Conservation (phyloP, 441 rosid species). For the Pelargonium cotyledonis region DNA sequence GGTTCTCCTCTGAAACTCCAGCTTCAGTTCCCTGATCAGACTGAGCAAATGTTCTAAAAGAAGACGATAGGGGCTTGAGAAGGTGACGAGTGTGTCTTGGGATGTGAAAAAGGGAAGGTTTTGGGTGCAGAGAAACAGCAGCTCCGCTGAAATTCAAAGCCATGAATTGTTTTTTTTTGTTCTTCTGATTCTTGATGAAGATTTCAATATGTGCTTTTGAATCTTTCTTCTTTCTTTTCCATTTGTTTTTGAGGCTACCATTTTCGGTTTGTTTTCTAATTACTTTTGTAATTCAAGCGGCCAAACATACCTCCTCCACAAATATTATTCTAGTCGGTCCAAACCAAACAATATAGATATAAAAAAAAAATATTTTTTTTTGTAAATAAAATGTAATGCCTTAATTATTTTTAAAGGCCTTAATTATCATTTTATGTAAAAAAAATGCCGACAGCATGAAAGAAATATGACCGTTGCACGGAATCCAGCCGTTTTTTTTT, state of each 20-base stretch:
- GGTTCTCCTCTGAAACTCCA: constrained; percentile 42
- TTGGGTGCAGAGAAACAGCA: constrained; percentile 34
- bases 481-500: constrained; percentile 30
- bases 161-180: constrained; percentile 22
- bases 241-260: not conserved
- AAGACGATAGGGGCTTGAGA: constrained; percentile 20
- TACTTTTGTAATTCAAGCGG: not conserved
- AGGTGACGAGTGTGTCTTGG: constrained; percentile 26
- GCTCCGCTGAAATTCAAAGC: constrained; percentile 27
- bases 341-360: not conserved
- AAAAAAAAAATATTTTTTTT: too few relatives aligned
- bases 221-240: not conserved
- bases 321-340: not conserved
- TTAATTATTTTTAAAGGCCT: too few relatives aligned
- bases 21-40: constrained; percentile 36
- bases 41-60: constrained; percentile 32
- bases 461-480: constrained; percentile 61
- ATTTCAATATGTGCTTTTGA: too few relatives aligned
- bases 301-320: constrained; percentile 3
- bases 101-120: constrained; percentile 18
- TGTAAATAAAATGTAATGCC: too few relatives aligned
- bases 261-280: not conserved
- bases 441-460: constrained; percentile 28
- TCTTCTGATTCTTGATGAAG: too few relatives aligned
- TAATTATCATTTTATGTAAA: too few relatives aligned